Conservation (phyloP, 768 basidiomycete genomes). For the Termitomyces sp. region DNA sequence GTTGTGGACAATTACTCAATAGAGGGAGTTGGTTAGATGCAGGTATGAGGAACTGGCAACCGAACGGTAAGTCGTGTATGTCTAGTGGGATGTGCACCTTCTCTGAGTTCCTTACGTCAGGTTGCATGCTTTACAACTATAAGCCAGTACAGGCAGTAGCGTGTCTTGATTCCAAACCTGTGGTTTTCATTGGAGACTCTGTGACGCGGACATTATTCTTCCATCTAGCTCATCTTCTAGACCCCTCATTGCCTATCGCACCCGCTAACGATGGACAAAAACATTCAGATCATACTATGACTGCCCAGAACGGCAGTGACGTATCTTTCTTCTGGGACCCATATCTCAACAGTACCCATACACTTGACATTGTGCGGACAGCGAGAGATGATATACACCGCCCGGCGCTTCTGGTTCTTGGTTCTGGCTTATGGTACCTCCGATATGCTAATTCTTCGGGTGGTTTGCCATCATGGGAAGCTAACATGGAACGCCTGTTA, state of each 20-base stretch:
- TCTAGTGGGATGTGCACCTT: constrained; percentile 1
- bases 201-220: constrained; percentile 80
- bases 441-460: constrained; percentile 70
- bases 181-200: constrained; percentile 86
- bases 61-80: constrained; percentile 55
- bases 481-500: constrained; percentile 67
- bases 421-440: constrained; percentile 88
- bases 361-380: constrained; percentile 38
- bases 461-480: constrained; percentile 76
- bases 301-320: constrained; percentile 40
- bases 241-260: constrained; percentile 49
- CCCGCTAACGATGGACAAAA: constrained; percentile 58
- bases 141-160: constrained; percentile 45
- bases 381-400: constrained; percentile 16
- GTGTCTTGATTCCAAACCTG: constrained; percentile 56
- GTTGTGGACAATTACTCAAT: constrained; percentile 68
- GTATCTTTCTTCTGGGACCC: constrained; percentile 84
- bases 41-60: constrained; percentile 76
- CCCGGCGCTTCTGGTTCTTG: constrained; percentile 73
- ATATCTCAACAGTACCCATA: constrained; percentile 69
- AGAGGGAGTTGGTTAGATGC: constrained; percentile 78
- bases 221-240: constrained; percentile 60
- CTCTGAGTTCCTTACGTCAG: constrained; percentile 32
- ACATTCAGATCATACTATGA: constrained; percentile 61
- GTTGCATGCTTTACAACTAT: constrained; percentile 78